A percentile compares a stretch with the other conserved stretches of the same genome.
These are phyloP conservation scores for Tephrocybe sp. DNA, from an alignment of 768 basidiomycete genomes.

Conservation along the genomic window DNA sequence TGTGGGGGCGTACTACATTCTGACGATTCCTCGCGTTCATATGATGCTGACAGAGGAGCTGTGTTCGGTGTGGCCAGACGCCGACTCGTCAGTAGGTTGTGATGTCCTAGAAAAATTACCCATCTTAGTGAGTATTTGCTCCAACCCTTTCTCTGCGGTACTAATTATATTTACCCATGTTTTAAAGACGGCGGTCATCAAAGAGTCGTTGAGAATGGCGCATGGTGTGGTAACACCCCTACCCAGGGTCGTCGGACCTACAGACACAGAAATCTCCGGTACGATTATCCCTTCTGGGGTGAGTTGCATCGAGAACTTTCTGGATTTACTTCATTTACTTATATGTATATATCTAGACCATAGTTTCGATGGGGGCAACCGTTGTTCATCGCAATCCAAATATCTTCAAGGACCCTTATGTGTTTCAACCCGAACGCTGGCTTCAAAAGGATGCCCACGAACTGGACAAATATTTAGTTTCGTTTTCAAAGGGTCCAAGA, in stretches of 20 bases:
- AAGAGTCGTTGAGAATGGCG: constrained; percentile 4
- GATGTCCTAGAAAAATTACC: constrained; percentile 3
- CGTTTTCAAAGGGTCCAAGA: constrained; percentile 4
- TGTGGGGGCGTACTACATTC: constrained; percentile 32
- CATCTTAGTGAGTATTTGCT: neutral
- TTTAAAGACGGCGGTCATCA: constrained; percentile 3
- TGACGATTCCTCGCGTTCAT: constrained; percentile 27
- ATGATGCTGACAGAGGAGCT: constrained; percentile 29
- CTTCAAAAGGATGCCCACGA: neutral
- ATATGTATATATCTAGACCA: neutral
- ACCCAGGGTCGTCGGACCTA: constrained; percentile 1
- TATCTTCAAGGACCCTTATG: neutral
- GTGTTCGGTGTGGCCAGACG: constrained; percentile 38
- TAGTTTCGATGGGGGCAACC: constrained; percentile 1
- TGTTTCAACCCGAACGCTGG: neutral
- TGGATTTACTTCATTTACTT: neutral
- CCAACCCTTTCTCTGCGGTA: neutral
- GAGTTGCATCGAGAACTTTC: neutral
- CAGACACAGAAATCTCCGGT: neutral
- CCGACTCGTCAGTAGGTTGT: constrained; percentile 15
- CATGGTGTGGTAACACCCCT: constrained; percentile 5
- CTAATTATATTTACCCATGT: neutral
- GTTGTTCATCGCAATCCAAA: neutral
- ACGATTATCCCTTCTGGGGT: neutral
- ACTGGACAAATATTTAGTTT: neutral